Percentiles rank a stretch among this genome's conserved stretches.
Evolutionary conservation across 2,329 filamentous ascomycete species (phyloP).

Genomic region (Zymoseptoria brevis): DNA sequence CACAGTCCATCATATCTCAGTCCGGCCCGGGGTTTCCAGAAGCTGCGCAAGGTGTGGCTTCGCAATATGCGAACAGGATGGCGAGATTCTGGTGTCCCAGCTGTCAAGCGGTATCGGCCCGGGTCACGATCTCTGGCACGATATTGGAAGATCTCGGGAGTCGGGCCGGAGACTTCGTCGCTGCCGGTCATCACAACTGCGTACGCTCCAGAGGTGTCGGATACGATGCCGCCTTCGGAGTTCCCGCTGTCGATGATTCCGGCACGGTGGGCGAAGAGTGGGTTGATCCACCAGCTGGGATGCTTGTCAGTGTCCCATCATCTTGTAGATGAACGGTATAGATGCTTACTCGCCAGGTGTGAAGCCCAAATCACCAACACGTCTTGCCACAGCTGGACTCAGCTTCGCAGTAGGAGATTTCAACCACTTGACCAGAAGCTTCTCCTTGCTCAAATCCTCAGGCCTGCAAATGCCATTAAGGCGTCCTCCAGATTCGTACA

Average conservation of each 20-base stretch:
- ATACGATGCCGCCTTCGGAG: slow-evolving; percentile 37
- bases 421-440: slow-evolving; percentile 26
- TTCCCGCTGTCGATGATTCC: slow-evolving; percentile 41
- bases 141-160: slow-evolving; percentile 35
- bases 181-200: slow-evolving; percentile 37
- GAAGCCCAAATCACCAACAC: slow-evolving; percentile 38
- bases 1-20: slow-evolving; percentile 44
- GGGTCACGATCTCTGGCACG: slow-evolving; percentile 33
- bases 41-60: slow-evolving; percentile 36
- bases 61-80: slow-evolving; percentile 39
- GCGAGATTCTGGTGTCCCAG: slow-evolving; percentile 34
- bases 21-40: slow-evolving; percentile 40
- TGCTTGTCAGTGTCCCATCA: background rate
- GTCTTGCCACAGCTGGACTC: slow-evolving; percentile 28
- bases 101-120: slow-evolving; percentile 38
- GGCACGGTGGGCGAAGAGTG: slow-evolving; percentile 40
- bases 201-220: slow-evolving; percentile 37
- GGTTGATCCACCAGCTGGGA: slow-evolving; percentile 43
- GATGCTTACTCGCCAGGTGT: slow-evolving; percentile 37
- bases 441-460: slow-evolving; percentile 33
- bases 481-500: slow-evolving; percentile 38
- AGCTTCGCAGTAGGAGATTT: slow-evolving; percentile 28
- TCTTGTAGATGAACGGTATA: background rate
- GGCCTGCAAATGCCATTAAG: slow-evolving; percentile 35
- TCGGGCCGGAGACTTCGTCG: slow-evolving; percentile 32